Percentiles rank a stretch among this genome's conserved stretches.
These are phyloP conservation scores for Saccharomycopsis sp. DNA, from an alignment of 805 yeast species.

Conservation along the genomic window DNA sequence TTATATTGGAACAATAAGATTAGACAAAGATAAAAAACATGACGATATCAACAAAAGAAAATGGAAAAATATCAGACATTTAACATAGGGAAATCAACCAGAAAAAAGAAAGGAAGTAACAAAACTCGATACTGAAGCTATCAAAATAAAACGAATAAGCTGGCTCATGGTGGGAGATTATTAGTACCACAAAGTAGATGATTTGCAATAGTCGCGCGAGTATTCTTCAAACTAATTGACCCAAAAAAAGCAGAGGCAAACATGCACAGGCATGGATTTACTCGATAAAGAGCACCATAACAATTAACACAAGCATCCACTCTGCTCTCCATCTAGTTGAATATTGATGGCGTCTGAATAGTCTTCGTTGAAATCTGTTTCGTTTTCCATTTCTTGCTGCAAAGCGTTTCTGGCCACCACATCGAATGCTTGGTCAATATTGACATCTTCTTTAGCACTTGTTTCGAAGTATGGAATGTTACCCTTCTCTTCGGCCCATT, in stretches of 20 bases:
- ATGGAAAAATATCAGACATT: not conserved
- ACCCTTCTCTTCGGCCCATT: slow-evolving; percentile 56
- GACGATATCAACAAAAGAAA: not conserved
- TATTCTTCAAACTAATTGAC: too few species aligned
- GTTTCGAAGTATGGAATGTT: slow-evolving; percentile 92
- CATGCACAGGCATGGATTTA: not conserved
- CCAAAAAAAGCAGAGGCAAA: not conserved
- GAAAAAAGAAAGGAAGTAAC: not conserved
- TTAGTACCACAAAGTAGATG: not conserved
- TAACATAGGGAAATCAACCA: not conserved
- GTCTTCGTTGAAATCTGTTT: slow-evolving; percentile 86
- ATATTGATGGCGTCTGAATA: slow-evolving; percentile 95
- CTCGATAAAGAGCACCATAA: slow-evolving; percentile 1
- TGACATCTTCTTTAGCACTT: slow-evolving; percentile 94
- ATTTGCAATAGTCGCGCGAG: not conserved
- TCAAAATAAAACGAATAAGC: too few species aligned
- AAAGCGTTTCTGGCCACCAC: slow-evolving; percentile 92
- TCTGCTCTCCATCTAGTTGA: slow-evolving; percentile 75
- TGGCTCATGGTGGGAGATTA: too few species aligned
- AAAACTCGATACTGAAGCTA: not conserved
- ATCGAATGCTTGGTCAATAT: slow-evolving; percentile 93
- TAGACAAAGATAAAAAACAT: not conserved
- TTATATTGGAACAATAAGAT: not conserved
- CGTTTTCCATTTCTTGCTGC: slow-evolving; percentile 70
- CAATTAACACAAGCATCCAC: slow-evolving; percentile 65